Conservation (phyloP, 2,329 filamentous ascomycete genomes). For the Aspergillus niger region DNA sequence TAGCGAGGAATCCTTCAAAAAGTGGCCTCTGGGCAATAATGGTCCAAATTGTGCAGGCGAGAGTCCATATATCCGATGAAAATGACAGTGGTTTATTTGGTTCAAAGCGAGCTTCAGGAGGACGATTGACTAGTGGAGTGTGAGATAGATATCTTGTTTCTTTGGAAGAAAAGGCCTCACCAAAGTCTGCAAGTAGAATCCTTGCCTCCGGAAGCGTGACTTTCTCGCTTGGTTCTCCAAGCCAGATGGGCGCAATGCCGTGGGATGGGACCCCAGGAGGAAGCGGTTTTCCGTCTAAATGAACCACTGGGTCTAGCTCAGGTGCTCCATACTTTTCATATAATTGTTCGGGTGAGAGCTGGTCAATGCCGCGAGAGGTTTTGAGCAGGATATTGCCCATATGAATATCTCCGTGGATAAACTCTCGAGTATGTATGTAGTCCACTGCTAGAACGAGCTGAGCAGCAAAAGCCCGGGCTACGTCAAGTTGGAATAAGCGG, state of each 20-base stretch:
- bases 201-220: slow-evolving; percentile 31
- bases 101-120: slow-evolving; percentile 43
- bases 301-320: slow-evolving; percentile 22
- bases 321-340: slow-evolving; percentile 26
- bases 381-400: slow-evolving; percentile 39
- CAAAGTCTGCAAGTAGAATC: slow-evolving; percentile 41
- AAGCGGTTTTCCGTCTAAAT: slow-evolving; percentile 26
- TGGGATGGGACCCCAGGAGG: slow-evolving; percentile 33
- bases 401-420: slow-evolving; percentile 41
- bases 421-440: slow-evolving; percentile 20
- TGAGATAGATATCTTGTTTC: too few relatives aligned
- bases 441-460: slow-evolving; percentile 36
- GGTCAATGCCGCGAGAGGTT: slow-evolving; percentile 18
- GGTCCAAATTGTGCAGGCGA: slow-evolving; percentile 41
- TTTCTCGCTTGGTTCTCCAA: slow-evolving; percentile 36
- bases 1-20: slow-evolving; percentile 31
- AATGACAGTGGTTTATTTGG: slow-evolving; percentile 36
- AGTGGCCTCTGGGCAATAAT: slow-evolving; percentile 36
- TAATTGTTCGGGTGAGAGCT: slow-evolving; percentile 22
- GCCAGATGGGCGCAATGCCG: slow-evolving; percentile 36
- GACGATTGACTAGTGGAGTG: not conserved
- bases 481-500: slow-evolving; percentile 26
- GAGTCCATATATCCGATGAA: slow-evolving; percentile 45
- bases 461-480: slow-evolving; percentile 28
- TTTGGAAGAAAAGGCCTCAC: slow-evolving; percentile 33